Conservation (phyloP, 2,329 filamentous ascomycete genomes). For the Orbilia ellipsospora region DNA sequence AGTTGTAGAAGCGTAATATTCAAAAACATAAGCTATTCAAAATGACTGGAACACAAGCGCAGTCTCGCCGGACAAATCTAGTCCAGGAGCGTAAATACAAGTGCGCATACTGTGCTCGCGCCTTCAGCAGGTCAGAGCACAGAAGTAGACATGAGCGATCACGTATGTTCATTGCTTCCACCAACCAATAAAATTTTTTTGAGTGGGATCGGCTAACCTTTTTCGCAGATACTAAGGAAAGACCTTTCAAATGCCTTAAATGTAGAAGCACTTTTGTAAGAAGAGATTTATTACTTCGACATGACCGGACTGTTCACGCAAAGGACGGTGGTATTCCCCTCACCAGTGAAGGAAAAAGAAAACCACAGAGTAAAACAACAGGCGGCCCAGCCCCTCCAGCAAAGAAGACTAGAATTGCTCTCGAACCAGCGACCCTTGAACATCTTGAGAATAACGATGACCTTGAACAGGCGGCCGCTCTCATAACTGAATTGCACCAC, state of each 20-base stretch:
- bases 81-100: conserved; percentile 98
- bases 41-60: conserved; percentile 73
- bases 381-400: conserved; percentile 43
- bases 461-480: conserved; percentile 96
- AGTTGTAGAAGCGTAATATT: conserved; percentile 41
- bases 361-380: conserved; percentile 78
- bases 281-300: conserved; percentile 92
- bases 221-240: conserved; percentile 89
- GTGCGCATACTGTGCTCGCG: conserved; percentile 97
- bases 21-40: conserved; percentile 56
- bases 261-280: conserved; percentile 98
- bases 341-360: conserved; percentile 92
- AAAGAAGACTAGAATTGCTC: conserved; percentile 67
- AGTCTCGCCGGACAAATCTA: conserved; percentile 53
- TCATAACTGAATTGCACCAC: conserved; percentile 97
- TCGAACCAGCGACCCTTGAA: conserved; percentile 87
- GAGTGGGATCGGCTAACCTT: not conserved
- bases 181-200: conserved; percentile 3
- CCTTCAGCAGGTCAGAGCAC: conserved; percentile 97
- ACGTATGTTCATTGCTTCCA: conserved; percentile 75
- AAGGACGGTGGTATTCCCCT: conserved; percentile 96
- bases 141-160: conserved; percentile 96
- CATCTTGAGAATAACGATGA: conserved; percentile 95
- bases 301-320: conserved; percentile 97
- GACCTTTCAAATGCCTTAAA: conserved; percentile 98